Percentiles rank a stretch among this genome's conserved stretches.
Evolutionary conservation across 2,329 filamentous ascomycete genomes (phyloP).

Genomic region (Ophiostoma sp.): DNA sequence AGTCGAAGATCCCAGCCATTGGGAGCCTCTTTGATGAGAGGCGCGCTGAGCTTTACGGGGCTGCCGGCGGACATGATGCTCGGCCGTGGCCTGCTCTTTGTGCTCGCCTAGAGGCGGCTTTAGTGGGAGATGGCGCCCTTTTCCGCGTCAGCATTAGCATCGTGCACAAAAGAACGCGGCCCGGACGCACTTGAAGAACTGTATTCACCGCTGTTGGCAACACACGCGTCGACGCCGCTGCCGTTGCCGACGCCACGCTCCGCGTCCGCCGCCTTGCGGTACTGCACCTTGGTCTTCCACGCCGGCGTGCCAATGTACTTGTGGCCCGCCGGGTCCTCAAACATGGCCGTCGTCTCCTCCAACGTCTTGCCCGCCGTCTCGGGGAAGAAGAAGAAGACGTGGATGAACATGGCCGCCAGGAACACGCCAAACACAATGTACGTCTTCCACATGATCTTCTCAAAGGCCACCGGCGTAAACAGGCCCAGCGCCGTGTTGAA

Average conservation of each 20-base stretch:
- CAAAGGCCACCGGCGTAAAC: conserved; percentile 15
- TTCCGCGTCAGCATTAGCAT: background rate
- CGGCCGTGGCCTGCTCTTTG: too few relatives aligned
- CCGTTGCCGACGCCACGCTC: conserved; percentile 32
- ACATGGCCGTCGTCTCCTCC: conserved; percentile 35
- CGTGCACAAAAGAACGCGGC: too few relatives aligned
- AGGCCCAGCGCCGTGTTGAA: conserved; percentile 28
- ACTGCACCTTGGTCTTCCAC: conserved; percentile 41
- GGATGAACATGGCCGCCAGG: conserved; percentile 8
- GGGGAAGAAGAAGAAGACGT: conserved; percentile 21
- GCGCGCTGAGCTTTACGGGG: too few relatives aligned
- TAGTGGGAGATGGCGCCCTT: background rate
- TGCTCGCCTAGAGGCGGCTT: background rate
- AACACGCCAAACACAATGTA: conserved; percentile 20
- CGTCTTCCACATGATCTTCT: conserved; percentile 22
- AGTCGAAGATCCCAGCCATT: too few relatives aligned
- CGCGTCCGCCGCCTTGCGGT: conserved; percentile 31
- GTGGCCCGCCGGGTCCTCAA: conserved; percentile 38
- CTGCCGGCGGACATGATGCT: too few relatives aligned
- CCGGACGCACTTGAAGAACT: too few relatives aligned
- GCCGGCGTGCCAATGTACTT: conserved; percentile 39
- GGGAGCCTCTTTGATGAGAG: too few relatives aligned
- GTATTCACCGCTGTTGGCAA: background rate
- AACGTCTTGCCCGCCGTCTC: conserved; percentile 34
- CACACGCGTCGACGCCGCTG: background rate